Percentiles rank a stretch among this genome's conserved stretches.
These are phyloP conservation scores for Ambrosia trifida DNA, from an alignment of 129 eudicot species.

Conservation along the genomic window DNA sequence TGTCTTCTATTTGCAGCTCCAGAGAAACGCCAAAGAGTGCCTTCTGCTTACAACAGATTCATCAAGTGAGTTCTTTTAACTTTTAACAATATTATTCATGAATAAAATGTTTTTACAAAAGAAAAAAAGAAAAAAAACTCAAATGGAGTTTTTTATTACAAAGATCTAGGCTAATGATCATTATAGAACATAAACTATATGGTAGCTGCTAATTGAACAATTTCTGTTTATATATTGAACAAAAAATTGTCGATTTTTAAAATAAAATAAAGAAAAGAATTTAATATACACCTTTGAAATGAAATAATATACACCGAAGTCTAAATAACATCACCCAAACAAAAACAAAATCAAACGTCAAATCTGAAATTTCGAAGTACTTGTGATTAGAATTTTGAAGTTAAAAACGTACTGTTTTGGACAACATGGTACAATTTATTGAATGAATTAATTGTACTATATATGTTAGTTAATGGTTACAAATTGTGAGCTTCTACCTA, in stretches of 20 bases:
- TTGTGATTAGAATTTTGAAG: constrained; percentile 18
- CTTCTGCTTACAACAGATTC: constrained; percentile 99
- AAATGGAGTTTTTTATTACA: neutral
- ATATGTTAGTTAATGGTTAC: constrained; percentile 16
- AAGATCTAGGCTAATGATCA: neutral
- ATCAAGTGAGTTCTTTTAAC: constrained; percentile 67
- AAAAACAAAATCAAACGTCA: constrained; percentile 33
- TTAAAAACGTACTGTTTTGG: constrained; percentile 26
- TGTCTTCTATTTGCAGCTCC: constrained; percentile 72
- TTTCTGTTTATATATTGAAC: neutral
- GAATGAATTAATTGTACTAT: constrained; percentile 38
- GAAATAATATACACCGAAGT: neutral
- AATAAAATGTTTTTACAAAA: neutral
- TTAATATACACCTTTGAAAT: neutral
- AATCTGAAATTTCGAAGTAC: constrained; percentile 34
- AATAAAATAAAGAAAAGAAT: too few species aligned
- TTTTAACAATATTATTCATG: constrained; percentile 5
- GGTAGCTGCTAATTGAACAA: neutral
- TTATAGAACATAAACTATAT: neutral
- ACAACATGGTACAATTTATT: constrained; percentile 34
- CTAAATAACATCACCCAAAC: too few species aligned
- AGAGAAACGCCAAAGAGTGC: constrained; percentile 99
- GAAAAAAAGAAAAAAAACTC: neutral
- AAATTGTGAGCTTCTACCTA: constrained; percentile 25
- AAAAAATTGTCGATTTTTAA: neutral